Percentiles rank a stretch among this genome's conserved stretches.
Conservation (phyloP, 2,329 filamentous ascomycete species). For the Fusarium xyrophilum region DNA sequence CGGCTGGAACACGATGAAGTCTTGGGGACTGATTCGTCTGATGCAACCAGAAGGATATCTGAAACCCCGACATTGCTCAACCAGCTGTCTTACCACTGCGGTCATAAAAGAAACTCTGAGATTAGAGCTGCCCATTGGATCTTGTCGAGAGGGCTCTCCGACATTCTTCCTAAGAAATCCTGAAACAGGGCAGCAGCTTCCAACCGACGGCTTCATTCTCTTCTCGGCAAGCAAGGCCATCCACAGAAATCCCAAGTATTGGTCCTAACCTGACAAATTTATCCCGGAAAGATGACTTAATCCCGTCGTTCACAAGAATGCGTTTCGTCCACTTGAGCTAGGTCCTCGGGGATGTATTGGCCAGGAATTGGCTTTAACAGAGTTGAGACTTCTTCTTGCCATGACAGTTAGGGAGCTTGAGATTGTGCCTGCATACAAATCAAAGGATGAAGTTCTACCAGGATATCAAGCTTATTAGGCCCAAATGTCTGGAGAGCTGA, state of each 20-base stretch:
- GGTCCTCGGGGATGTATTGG: not conserved
- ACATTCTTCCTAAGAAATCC: not conserved
- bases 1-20: not conserved
- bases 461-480: not conserved
- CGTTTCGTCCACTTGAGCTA: conserved; percentile 1
- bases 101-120: conserved; percentile 7
- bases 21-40: not conserved
- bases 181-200: not conserved
- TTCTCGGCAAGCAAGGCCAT: not conserved
- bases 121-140: not conserved
- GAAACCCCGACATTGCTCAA: not conserved
- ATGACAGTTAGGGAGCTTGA: conserved; percentile 1
- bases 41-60: not conserved
- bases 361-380: conserved; percentile 6
- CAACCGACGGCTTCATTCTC: conserved; percentile 2
- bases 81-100: not conserved
- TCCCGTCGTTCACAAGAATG: not conserved
- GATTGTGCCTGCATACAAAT: not conserved
- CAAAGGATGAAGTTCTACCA: not conserved
- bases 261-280: not conserved
- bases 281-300: not conserved
- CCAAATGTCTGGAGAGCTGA: not conserved
- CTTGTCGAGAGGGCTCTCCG: not conserved
- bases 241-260: not conserved
- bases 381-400: not conserved